Base-by-base conservation (phyloP, 2,329 filamentous ascomycete species). In the Ophiostoma pallidulum region DNA sequence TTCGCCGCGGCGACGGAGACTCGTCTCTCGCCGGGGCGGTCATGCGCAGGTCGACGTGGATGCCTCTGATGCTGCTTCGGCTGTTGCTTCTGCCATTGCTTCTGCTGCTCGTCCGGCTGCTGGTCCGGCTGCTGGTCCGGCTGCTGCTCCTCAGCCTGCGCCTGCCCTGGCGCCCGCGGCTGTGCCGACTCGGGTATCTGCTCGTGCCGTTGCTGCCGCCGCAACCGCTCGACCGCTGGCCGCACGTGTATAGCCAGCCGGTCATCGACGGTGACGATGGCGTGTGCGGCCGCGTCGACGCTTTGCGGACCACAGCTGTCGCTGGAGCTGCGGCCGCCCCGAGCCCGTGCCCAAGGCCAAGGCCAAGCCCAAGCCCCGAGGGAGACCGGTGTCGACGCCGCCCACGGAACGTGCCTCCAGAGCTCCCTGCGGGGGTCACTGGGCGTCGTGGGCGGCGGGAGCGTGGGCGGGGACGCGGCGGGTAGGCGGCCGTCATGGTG, bases 381-480 rank as follows among this genome's bases (percentile, higher is more conserved):
- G 59, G 59, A 14, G 66, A 69, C 29, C 67, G 65, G 49, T 65
- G 56, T 16, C 66, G 60, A 46, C 62, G 62, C n/a, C 67, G 66
- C 16, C 67, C 67, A 31, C 67, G 63, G 42, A 66, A 63, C 2
- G 64, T 67, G 44, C 63, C n/a, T n/a, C n/a, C 61, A 37, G 66
- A 67, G 38, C 66, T 64, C 31, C 60, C 57, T 5, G 66, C 65
- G 4, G 44, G 44, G 2, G 48, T 40, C 9, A n/a, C n/a, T n/a
- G n/a, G n/a, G n/a, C n/a, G n/a, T n/a, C n/a, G n/a, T n/a, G 35
- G 61, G 56, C n/a, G 59, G 49, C 35, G 41, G 13, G 19, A 9
- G 14, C 22, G 24, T 6, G 39, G 28, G 14, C 37, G 26, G 35
- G 42, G 37, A 24, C 22, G 14, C 24, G 36, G 5, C 20, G n/a